Conservation (phyloP, 495 filamentous ascomycete species). For the Daldinia loculata region DNA sequence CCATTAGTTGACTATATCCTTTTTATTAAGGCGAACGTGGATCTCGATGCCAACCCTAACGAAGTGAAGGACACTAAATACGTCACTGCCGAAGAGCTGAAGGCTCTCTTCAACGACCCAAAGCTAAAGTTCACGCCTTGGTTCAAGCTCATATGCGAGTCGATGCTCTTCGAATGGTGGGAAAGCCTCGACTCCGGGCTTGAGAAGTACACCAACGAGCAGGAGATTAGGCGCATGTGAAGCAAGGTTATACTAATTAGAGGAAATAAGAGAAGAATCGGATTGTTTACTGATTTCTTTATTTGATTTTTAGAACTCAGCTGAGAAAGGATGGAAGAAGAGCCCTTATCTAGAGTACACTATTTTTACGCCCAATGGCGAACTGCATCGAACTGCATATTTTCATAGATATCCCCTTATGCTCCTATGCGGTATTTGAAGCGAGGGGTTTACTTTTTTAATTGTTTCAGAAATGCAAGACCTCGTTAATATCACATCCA, state of each 20-base stretch:
- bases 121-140: constrained; percentile 90
- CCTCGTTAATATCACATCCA: constrained; percentile 21
- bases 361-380: not conserved
- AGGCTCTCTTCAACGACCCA: constrained; percentile 82
- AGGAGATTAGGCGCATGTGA: constrained; percentile 86
- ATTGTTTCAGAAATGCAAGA: constrained; percentile 33
- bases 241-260: constrained; percentile 2
- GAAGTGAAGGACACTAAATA: constrained; percentile 87
- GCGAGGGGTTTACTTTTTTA: constrained; percentile 28
- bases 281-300: not conserved
- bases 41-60: constrained; percentile 81
- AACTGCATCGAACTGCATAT: not conserved
- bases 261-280: not conserved
- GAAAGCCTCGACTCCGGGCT: constrained; percentile 79
- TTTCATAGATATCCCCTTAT: constrained; percentile 1
- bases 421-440: not conserved
- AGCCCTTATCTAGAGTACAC: not conserved
- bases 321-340: not conserved
- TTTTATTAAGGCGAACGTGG: constrained; percentile 94
- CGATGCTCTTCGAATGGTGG: constrained; percentile 99
- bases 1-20: constrained; percentile 94
- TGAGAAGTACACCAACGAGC: constrained; percentile 87
- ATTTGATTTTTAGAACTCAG: not conserved
- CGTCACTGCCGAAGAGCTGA: constrained; percentile 83
- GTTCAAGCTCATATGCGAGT: constrained; percentile 99